A percentile compares a stretch with the other conserved stretches of the same genome.
Evolutionary conservation across 768 basidiomycete genomes (phyloP).

Genomic region (Trametopsis cervina): DNA sequence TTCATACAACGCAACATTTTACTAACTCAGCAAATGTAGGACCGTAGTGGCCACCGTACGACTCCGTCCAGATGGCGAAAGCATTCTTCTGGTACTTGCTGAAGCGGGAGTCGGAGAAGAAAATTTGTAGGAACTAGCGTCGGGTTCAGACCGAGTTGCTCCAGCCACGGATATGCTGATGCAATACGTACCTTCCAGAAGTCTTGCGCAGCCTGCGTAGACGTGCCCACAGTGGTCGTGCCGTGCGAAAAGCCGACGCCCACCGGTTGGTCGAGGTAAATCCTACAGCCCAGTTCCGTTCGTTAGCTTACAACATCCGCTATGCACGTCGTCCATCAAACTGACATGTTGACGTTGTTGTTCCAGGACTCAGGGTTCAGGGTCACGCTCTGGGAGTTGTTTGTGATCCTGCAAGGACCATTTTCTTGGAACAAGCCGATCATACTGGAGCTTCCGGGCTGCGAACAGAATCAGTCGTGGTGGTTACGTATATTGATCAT

Average conservation of each 20-base stretch:
- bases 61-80: conserved; percentile 61
- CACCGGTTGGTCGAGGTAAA: conserved; percentile 61
- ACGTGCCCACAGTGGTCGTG: conserved; percentile 39
- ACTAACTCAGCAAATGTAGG: conserved; percentile 29
- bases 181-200: conserved; percentile 35
- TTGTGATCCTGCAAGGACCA: conserved; percentile 36
- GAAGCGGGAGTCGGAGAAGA: conserved; percentile 48
- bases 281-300: too few relatives aligned
- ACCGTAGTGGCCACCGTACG: conserved; percentile 37
- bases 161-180: neutral
- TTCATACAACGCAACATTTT: neutral
- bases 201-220: conserved; percentile 46
- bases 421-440: conserved; percentile 35
- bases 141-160: neutral
- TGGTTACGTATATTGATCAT: neutral
- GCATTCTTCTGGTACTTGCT: conserved; percentile 36
- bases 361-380: conserved; percentile 51
- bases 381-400: conserved; percentile 39
- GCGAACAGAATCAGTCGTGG: neutral
- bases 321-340: too few relatives aligned
- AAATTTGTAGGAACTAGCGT: conserved; percentile 49
- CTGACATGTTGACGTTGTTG: conserved; percentile 37
- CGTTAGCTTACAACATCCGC: too few relatives aligned
- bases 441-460: conserved; percentile 34
- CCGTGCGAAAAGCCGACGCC: conserved; percentile 62